Percentiles rank a stretch among this genome's conserved stretches.
phyloP scores from a whole-genome alignment of 2,329 filamentous ascomycete genomes.

The Aschersonia sp. region DNA sequence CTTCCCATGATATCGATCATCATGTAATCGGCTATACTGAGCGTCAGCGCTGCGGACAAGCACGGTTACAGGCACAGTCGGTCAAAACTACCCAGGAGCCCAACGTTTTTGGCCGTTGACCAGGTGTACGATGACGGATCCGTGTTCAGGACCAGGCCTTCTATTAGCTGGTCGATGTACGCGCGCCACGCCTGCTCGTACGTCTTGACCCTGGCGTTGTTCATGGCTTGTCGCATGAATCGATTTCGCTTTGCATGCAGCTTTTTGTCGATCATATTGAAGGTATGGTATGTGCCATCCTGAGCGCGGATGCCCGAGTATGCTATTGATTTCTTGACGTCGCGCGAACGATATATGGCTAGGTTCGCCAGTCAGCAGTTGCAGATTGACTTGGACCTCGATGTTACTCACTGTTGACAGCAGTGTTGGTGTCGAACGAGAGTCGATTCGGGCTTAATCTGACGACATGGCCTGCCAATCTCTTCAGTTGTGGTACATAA shows the following conservation, averaged over 20 bases:
- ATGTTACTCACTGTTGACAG: not conserved
- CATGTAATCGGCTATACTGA: not conserved
- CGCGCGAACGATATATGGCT: not conserved
- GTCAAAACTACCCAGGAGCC: not conserved
- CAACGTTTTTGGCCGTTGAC: not conserved
- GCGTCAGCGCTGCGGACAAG: not conserved
- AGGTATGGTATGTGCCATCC: not conserved
- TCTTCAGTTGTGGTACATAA: not conserved
- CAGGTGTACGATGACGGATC: not conserved
- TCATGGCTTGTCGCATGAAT: not conserved
- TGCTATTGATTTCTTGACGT: not conserved
- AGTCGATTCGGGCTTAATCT: not conserved
- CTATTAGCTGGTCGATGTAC: not conserved
- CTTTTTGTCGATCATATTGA: not conserved
- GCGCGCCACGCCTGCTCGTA: not conserved
- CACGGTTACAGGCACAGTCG: not conserved
- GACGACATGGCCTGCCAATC: not conserved
- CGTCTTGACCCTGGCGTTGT: not conserved
- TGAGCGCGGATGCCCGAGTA: not conserved
- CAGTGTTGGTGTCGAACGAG: not conserved
- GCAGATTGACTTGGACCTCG: not conserved
- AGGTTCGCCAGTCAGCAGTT: not conserved
- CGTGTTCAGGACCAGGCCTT: not conserved
- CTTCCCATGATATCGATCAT: not conserved
- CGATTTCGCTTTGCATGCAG: not conserved